These are phyloP conservation scores for Tolypocladium cylindrosporum DNA, from an alignment of 2,329 filamentous ascomycete genomes.

Conservation along the genomic window DNA sequence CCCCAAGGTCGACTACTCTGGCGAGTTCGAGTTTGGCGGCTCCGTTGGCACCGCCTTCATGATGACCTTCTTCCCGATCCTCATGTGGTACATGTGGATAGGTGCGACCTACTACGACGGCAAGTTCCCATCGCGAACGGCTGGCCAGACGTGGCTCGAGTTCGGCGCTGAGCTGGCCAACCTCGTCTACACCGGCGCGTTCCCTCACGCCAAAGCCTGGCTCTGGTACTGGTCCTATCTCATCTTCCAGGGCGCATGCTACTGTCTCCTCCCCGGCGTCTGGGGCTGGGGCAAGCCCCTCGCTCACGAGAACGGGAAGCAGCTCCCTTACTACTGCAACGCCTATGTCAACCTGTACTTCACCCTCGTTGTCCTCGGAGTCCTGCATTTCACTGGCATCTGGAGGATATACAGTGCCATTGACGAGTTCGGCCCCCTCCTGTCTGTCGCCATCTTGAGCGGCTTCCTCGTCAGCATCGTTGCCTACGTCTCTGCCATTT, in stretches of 20 bases:
- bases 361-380: slow-evolving; percentile 62
- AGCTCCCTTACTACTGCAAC: slow-evolving; percentile 91
- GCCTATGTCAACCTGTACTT: slow-evolving; percentile 80
- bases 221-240: slow-evolving; percentile 91
- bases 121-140: slow-evolving; percentile 57
- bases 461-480: slow-evolving; percentile 75
- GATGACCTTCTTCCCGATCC: slow-evolving; percentile 85
- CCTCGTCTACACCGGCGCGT: slow-evolving; percentile 75
- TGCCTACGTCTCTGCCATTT: slow-evolving; percentile 77
- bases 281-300: slow-evolving; percentile 83
- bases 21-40: slow-evolving; percentile 77
- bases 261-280: slow-evolving; percentile 79
- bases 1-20: slow-evolving; percentile 53
- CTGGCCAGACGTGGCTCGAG: slow-evolving; percentile 57
- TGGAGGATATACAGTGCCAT: slow-evolving; percentile 89
- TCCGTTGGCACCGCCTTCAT: slow-evolving; percentile 68
- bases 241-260: slow-evolving; percentile 72
- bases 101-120: slow-evolving; percentile 89
- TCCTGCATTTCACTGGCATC: slow-evolving; percentile 69
- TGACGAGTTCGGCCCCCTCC: slow-evolving; percentile 87
- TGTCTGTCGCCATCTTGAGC: slow-evolving; percentile 87
- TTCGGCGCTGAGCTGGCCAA: slow-evolving; percentile 63
- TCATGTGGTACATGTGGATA: slow-evolving; percentile 99
- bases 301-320: slow-evolving; percentile 69
- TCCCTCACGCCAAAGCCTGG: slow-evolving; percentile 76